Evolutionary conservation across 768 basidiomycete species (phyloP).

Genomic region (Macrocybe gigantea): DNA sequence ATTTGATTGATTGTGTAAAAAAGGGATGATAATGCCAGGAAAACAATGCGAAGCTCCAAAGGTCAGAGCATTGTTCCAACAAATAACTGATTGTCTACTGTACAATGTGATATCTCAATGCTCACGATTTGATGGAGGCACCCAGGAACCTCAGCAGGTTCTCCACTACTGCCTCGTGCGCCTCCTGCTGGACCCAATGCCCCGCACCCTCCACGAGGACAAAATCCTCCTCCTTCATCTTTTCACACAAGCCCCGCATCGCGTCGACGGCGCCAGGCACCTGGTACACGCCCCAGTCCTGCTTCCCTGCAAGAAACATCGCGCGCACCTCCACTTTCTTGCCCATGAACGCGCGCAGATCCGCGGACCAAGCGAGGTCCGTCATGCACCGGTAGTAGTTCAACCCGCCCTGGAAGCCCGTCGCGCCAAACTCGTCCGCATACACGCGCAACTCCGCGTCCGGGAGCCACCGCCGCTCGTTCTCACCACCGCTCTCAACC

Average conservation of each 20-base stretch:
- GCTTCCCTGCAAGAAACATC: conserved; percentile 49
- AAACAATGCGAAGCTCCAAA: no score
- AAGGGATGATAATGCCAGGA: no score
- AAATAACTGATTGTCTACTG: no score
- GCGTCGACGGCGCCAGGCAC: conserved; percentile 38
- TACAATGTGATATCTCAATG: background rate
- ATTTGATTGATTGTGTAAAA: no score
- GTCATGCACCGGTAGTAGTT: conserved; percentile 46
- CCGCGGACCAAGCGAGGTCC: conserved; percentile 27
- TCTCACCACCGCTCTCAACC: conserved; percentile 5
- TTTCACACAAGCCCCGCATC: conserved; percentile 31
- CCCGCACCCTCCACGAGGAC: conserved; percentile 52
- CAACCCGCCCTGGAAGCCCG: conserved; percentile 61
- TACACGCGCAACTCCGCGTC: conserved; percentile 45
- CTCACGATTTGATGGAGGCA: conserved; percentile 4
- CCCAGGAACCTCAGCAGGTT: conserved; percentile 35
- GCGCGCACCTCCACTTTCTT: conserved; percentile 45
- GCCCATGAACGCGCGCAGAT: conserved; percentile 39
- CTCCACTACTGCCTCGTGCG: conserved; percentile 34
- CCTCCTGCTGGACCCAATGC: conserved; percentile 62
- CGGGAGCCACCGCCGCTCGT: conserved; percentile 33
- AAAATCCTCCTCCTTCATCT: conserved; percentile 38
- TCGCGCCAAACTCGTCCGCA: conserved; percentile 39
- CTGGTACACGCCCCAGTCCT: conserved; percentile 63
- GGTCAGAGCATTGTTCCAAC: background rate